Conservation (phyloP, 2,329 filamentous ascomycete species). For the Trichoderma cornu-damae region DNA sequence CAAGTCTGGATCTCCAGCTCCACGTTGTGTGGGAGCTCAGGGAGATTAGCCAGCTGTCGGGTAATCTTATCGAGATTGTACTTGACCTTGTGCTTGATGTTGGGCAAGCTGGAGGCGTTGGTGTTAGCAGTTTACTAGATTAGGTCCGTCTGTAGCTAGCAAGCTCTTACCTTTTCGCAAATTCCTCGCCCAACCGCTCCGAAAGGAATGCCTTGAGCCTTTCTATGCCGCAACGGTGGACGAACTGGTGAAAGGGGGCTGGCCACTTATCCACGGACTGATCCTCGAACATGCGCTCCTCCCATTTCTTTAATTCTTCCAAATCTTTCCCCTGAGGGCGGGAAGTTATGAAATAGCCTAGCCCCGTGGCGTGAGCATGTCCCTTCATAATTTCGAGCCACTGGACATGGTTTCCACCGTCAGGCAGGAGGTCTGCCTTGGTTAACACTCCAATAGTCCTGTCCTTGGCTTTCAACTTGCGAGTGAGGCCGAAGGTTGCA, state of each 20-base stretch:
- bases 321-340: slow-evolving; percentile 55
- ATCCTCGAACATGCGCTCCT: slow-evolving; percentile 48
- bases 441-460: slow-evolving; percentile 74
- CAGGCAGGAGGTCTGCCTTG: slow-evolving; percentile 69
- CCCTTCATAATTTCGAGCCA: slow-evolving; percentile 62
- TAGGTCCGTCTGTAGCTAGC: too few species aligned
- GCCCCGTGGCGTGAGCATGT: slow-evolving; percentile 56
- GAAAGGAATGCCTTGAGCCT: slow-evolving; percentile 50
- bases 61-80: slow-evolving; percentile 48
- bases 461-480: slow-evolving; percentile 48
- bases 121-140: neutral
- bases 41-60: slow-evolving; percentile 51
- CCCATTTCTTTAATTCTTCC: slow-evolving; percentile 47
- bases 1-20: slow-evolving; percentile 59
- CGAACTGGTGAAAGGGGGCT: slow-evolving; percentile 41
- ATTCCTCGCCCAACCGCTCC: slow-evolving; percentile 48
- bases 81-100: slow-evolving; percentile 50
- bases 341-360: slow-evolving; percentile 77
- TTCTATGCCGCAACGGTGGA: slow-evolving; percentile 49
- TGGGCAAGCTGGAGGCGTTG: slow-evolving; percentile 40
- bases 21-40: slow-evolving; percentile 63
- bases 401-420: slow-evolving; percentile 44
- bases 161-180: slow-evolving; percentile 48
- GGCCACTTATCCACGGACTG: slow-evolving; percentile 43
- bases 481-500: slow-evolving; percentile 61